Base-by-base conservation (phyloP, 352 stramenopile genomes). In the Phytophthora pseudosyringae region DNA sequence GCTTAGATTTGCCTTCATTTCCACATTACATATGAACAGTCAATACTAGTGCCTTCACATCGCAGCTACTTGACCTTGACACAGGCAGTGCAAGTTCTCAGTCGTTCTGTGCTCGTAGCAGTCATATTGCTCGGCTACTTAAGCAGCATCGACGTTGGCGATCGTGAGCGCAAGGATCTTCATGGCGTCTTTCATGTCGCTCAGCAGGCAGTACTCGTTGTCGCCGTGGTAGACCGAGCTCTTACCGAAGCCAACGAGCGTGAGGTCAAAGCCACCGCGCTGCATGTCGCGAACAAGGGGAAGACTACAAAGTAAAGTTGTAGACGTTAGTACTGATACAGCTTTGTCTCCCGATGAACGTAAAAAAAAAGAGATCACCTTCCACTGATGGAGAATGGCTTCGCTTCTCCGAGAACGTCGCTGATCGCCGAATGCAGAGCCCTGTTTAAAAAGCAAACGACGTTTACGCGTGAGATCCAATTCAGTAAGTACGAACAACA, bases 301-400 rank as follows among this genome's bases (percentile, higher is more conserved):
- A 58, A 93, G 38, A 39, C 80, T 92, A 50, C 44, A 8, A 21
- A 52, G 39, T 0, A 53, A 41, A 12, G 31, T 10, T 10, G 13
- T 15, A 66, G 6, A 31, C 11, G 38, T 71, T 49, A 71, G 43
- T 56, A 35, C 15, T 44, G 21, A 21, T 21, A 21, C 21, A 21
- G 21, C 21, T 21, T 21, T 21, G 21, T 21, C 21, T 21, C 21
- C 21, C 21, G 21, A 21, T 21, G 21, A 21, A 21, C 32, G 31
- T 6, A 33, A 50, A 25, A 28, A 26, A 54, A 3, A 15, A 16
- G 31, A 9, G 21, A 8, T 57, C 45, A 43, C 82, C 81, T 95
- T 64, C 93, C 93, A 38, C 86, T 96, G 64, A 98, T 98, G 25
- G 93, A 93, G 64, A 97, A 98, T 12, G 93, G 93, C 69, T 94